Conservation (phyloP, 2,329 filamentous ascomycete genomes). For the Penicillium sp. region DNA sequence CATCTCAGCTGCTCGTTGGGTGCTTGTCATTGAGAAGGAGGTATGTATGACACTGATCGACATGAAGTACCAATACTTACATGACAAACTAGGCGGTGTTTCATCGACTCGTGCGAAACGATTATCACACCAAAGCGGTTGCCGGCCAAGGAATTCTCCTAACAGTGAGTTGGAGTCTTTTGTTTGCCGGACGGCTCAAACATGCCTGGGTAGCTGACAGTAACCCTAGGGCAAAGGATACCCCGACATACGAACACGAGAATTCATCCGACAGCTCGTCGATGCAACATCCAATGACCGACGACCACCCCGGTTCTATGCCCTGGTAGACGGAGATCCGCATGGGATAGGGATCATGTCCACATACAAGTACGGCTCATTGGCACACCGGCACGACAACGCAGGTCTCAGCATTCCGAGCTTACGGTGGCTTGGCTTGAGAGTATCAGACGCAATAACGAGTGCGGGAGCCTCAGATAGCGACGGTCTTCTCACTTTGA, state of each 20-base stretch:
- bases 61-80: not conserved
- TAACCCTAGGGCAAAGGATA: slow-evolving; percentile 57
- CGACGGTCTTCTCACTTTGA: slow-evolving; percentile 45
- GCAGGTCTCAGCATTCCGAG: slow-evolving; percentile 43
- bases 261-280: slow-evolving; percentile 48
- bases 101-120: slow-evolving; percentile 50
- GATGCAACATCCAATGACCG: slow-evolving; percentile 25
- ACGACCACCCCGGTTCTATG: slow-evolving; percentile 45
- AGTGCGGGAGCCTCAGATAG: slow-evolving; percentile 25
- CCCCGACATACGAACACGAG: slow-evolving; percentile 56
- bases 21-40: slow-evolving; percentile 62
- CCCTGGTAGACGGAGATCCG: slow-evolving; percentile 58
- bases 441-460: slow-evolving; percentile 35
- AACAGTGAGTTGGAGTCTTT: slow-evolving; percentile 44
- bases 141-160: slow-evolving; percentile 51
- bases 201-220: not conserved
- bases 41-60: slow-evolving; percentile 30
- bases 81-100: slow-evolving; percentile 52
- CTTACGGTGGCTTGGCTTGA: slow-evolving; percentile 58
- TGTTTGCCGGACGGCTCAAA: not conserved
- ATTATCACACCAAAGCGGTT: slow-evolving; percentile 42
- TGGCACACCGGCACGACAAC: slow-evolving; percentile 52
- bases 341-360: slow-evolving; percentile 60
- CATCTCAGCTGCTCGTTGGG: slow-evolving; percentile 49
- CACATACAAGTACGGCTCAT: slow-evolving; percentile 60